Base-by-base conservation (phyloP, 1,139 yeast species). In the Barnettozyma hawaiiensis region DNA sequence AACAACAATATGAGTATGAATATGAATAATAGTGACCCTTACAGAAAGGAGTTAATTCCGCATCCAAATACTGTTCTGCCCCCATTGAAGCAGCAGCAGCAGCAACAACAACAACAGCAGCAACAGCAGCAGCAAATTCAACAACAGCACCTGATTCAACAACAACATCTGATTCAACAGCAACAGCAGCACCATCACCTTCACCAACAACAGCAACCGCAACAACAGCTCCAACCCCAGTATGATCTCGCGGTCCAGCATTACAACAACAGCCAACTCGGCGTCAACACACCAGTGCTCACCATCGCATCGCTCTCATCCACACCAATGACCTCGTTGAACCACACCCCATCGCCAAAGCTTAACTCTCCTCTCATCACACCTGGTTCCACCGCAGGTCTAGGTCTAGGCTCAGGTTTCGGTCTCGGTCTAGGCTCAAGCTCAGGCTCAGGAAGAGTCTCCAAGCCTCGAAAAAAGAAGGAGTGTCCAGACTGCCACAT, bases 401-500 rank as follows among this genome's bases (percentile, higher is more conserved):
- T n/a, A n/a, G n/a, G n/a, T n/a, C n/a, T n/a, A n/a, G n/a, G n/a
- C n/a, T n/a, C n/a, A n/a, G n/a, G n/a, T n/a, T n/a, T n/a, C n/a
- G n/a, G n/a, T n/a, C n/a, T n/a, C n/a, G n/a, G n/a, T n/a, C n/a
- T n/a, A n/a, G n/a, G n/a, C n/a, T n/a, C n/a, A n/a, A n/a, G n/a
- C n/a, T n/a, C n/a, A n/a, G n/a, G 35, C 16, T 32, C 35, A 36
- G 37, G 40, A 35, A 43, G 52, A 42, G 44, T 44, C 24, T 43
- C 48, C 29, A 73, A 74, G 55, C 79, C 78, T 35, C 67, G 95
- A 50, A 81, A 78, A 64, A 86, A 85, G 71, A 76, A 86, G 63
- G 87, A 85, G 65, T 89, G 96, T 61, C 86, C 92, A 0, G 79
- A 81, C 43, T 87, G 97, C 62, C 76, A 75, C 52, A 73, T 82